Evolutionary conservation across 2,329 filamentous ascomycete species (phyloP).

Genomic region (Ophiocordyceps camponoti-leonardi): DNA sequence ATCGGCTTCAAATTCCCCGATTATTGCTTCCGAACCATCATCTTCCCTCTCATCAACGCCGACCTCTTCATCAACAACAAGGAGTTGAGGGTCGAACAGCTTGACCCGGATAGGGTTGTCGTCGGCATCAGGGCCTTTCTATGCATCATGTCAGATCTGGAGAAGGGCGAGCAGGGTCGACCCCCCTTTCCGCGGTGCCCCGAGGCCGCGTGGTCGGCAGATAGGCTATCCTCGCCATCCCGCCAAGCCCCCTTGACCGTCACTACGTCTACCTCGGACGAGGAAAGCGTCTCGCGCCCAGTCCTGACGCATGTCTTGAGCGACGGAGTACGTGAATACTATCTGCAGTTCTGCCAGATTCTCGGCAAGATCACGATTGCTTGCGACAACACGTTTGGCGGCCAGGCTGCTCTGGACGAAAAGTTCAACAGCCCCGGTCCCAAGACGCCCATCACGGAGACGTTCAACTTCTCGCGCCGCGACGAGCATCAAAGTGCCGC

Average conservation of each 20-base stretch:
- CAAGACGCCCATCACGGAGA: slow-evolving; percentile 88
- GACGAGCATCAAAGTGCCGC: slow-evolving; percentile 57
- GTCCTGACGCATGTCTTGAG: slow-evolving; percentile 46
- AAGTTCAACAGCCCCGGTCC: slow-evolving; percentile 78
- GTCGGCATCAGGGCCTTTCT: slow-evolving; percentile 90
- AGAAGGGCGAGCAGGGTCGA: slow-evolving; percentile 58
- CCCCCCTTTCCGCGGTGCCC: slow-evolving; percentile 74
- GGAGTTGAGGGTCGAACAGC: slow-evolving; percentile 73
- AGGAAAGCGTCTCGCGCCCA: slow-evolving; percentile 50
- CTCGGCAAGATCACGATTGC: slow-evolving; percentile 90
- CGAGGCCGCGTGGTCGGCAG: slow-evolving; percentile 19
- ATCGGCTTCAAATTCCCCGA: slow-evolving; percentile 90
- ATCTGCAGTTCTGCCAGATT: slow-evolving; percentile 84
- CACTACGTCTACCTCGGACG: slow-evolving; percentile 18
- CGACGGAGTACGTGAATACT: slow-evolving; percentile 69
- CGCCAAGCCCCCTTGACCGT: slow-evolving; percentile 10
- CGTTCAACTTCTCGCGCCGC: slow-evolving; percentile 74
- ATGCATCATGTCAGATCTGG: slow-evolving; percentile 81
- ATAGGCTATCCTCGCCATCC: slow-evolving; percentile 24
- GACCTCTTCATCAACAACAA: slow-evolving; percentile 65
- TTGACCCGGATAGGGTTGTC: slow-evolving; percentile 95
- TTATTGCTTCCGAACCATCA: slow-evolving; percentile 77
- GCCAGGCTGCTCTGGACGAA: slow-evolving; percentile 86
- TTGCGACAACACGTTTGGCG: slow-evolving; percentile 93
- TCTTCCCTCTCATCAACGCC: slow-evolving; percentile 90